These are phyloP conservation scores for Metroxylon sagu DNA, from an alignment of 176 grass and related monocot species.

Conservation along the genomic window DNA sequence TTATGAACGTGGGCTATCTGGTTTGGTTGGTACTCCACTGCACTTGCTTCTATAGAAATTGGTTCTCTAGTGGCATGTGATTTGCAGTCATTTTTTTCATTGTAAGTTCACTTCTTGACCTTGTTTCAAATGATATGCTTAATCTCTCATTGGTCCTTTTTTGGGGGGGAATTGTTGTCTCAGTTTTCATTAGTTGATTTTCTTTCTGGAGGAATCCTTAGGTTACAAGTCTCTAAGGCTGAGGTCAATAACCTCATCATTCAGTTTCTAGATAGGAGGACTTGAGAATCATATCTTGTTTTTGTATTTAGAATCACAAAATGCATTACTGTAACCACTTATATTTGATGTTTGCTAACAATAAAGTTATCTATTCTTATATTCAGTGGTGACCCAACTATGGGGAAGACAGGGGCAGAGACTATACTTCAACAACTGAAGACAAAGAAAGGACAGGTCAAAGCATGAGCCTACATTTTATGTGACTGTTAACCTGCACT, in stretches of 20 bases:
- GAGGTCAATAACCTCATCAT: conserved; percentile 92
- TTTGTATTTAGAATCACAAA: conserved; percentile 11
- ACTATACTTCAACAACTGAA: conserved; percentile 83
- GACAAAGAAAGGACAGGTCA: conserved; percentile 94
- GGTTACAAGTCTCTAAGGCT: conserved; percentile 70
- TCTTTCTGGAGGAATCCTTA: conserved; percentile 87
- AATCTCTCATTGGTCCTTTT: too few species aligned
- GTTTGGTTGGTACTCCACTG: conserved; percentile 36
- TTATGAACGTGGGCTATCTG: conserved; percentile 68
- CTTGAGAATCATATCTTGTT: conserved; percentile 40
- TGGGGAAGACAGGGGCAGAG: conserved; percentile 72
- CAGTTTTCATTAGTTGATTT: conserved; percentile 86
- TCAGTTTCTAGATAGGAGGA: conserved; percentile 84
- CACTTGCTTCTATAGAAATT: background rate
- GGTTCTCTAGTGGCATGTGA: background rate
- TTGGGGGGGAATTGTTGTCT: conserved; percentile 8
- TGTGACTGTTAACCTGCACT: background rate
- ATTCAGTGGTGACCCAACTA: conserved; percentile 77
- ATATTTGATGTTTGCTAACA: conserved; percentile 21
- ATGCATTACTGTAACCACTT: conserved; percentile 8
- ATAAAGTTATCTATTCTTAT: conserved; percentile 17
- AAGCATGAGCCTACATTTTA: conserved; percentile 19
- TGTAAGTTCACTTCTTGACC: too few species aligned
- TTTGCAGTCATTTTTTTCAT: background rate
- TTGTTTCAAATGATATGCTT: too few species aligned